Conservation (phyloP, 1,284 basidiomycete species). For the Tranzscheliella williamsii region DNA sequence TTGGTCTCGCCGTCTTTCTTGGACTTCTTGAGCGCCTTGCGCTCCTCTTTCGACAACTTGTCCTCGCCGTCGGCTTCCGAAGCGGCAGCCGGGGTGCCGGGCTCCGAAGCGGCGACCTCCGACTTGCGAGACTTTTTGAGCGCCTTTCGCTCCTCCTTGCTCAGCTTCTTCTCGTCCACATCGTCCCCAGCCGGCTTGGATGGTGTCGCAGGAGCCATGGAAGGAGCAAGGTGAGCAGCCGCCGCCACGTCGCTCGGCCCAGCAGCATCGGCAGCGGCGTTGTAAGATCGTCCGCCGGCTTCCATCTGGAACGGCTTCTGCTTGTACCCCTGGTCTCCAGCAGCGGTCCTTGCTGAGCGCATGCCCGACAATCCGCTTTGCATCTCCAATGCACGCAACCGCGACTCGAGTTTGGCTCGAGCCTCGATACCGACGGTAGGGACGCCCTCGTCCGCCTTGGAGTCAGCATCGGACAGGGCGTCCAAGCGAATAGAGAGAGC, state of each 20-base stretch:
- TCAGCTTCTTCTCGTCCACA: conserved; percentile 43
- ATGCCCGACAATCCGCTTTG: conserved; percentile 40
- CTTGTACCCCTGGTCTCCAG: conserved; percentile 51
- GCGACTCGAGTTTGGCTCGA: conserved; percentile 90
- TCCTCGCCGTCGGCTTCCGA: conserved; percentile 67
- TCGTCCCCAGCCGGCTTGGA: conserved; percentile 61
- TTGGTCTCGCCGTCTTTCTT: conserved; percentile 29
- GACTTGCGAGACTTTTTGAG: conserved; percentile 43
- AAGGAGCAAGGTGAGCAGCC: conserved; percentile 24
- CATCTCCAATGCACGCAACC: conserved; percentile 80
- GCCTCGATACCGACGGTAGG: conserved; percentile 84
- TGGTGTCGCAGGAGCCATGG: conserved; percentile 65
- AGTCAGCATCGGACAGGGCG: conserved; percentile 87
- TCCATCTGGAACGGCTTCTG: conserved; percentile 56
- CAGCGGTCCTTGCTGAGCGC: conserved; percentile 36
- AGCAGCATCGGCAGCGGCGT: conserved; percentile 53
- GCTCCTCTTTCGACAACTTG: conserved; percentile 48
- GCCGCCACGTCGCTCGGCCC: conserved; percentile 30
- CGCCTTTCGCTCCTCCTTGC: conserved; percentile 49
- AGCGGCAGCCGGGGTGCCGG: conserved; percentile 23
- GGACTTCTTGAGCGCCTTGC: conserved; percentile 42
- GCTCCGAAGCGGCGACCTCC: conserved; percentile 18
- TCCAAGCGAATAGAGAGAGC: conserved; percentile 95
- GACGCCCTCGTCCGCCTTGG: conserved; percentile 81
- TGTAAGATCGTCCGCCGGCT: conserved; percentile 51